These are phyloP conservation scores for Paraphoma chrysanthemicola DNA, from an alignment of 2,329 filamentous ascomycete genomes.

Conservation along the genomic window DNA sequence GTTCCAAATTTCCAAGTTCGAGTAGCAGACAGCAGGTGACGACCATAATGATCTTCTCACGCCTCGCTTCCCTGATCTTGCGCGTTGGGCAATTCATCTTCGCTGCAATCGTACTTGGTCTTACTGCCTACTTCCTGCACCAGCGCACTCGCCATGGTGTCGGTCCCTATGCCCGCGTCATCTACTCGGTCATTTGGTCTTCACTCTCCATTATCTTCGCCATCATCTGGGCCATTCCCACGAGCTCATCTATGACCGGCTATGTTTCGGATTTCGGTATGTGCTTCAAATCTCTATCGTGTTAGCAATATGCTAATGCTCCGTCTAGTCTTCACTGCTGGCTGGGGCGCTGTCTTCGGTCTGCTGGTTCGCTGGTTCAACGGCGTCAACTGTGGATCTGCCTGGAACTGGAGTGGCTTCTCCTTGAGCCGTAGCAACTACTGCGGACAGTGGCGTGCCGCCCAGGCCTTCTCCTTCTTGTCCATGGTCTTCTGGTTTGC, in stretches of 20 bases:
- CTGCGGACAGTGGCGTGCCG: constrained; percentile 75
- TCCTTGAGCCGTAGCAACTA: constrained; percentile 44
- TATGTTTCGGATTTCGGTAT: constrained; percentile 70
- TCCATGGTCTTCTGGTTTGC: constrained; percentile 74
- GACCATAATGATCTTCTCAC: constrained; percentile 46
- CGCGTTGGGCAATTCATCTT: constrained; percentile 71
- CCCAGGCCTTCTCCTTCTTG: constrained; percentile 75
- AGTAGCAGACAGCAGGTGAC: background rate
- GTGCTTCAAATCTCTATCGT: background rate
- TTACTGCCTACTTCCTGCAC: constrained; percentile 33
- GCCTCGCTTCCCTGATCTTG: constrained; percentile 64
- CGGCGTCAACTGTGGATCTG: constrained; percentile 30
- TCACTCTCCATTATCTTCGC: constrained; percentile 72
- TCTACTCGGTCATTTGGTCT: constrained; percentile 77
- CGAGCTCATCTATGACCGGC: constrained; percentile 70
- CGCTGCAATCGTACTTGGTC: constrained; percentile 62
- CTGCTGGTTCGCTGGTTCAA: constrained; percentile 50
- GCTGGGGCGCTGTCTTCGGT: constrained; percentile 65
- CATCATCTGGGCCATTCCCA: constrained; percentile 76
- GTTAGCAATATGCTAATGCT: background rate
- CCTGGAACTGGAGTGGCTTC: constrained; percentile 63
- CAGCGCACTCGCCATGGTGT: constrained; percentile 48
- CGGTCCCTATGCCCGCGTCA: constrained; percentile 69
- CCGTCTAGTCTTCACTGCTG: constrained; percentile 63
- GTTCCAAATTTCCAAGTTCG: background rate